Evolutionary conservation across 139 green algal species (phyloP).

Genomic region (Penium margaritaceum): DNA sequence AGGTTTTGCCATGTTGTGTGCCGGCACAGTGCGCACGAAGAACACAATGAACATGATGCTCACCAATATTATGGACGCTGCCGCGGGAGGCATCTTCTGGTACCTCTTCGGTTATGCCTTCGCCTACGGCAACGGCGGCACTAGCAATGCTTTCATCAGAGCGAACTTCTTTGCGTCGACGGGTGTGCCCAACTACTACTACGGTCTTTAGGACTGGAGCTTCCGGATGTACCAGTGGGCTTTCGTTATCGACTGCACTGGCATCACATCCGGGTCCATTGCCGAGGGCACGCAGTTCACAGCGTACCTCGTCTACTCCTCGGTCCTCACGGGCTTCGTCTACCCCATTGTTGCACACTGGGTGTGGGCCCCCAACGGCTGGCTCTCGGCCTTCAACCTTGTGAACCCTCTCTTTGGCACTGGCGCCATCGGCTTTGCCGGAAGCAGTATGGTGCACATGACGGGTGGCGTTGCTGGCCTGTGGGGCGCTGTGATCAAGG

Average conservation of each 20-base stretch:
- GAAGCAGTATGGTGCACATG: constrained; percentile 63
- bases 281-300: constrained; percentile 45
- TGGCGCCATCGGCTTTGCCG: constrained; percentile 49
- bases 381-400: constrained; percentile 46
- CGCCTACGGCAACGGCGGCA: constrained; percentile 54
- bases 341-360: constrained; percentile 63
- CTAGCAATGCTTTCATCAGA: constrained; percentile 60
- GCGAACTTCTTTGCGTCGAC: constrained; percentile 46
- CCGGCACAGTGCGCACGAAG: constrained; percentile 72
- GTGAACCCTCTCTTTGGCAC: constrained; percentile 26
- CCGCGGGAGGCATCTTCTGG: constrained; percentile 60
- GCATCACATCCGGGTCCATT: constrained; percentile 43
- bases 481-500: constrained; percentile 66
- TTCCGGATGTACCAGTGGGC: constrained; percentile 45
- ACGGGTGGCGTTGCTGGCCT: constrained; percentile 48
- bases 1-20: constrained; percentile 83
- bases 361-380: constrained; percentile 51
- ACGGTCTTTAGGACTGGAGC: constrained; percentile 22
- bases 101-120: constrained; percentile 62
- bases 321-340: constrained; percentile 55
- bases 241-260: constrained; percentile 33
- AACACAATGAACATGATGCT: constrained; percentile 87
- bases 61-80: constrained; percentile 74
- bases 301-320: constrained; percentile 55
- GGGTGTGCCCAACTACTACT: constrained; percentile 1